Conservation (phyloP, 306 rosid genomes). For the Cercis canadensis region DNA sequence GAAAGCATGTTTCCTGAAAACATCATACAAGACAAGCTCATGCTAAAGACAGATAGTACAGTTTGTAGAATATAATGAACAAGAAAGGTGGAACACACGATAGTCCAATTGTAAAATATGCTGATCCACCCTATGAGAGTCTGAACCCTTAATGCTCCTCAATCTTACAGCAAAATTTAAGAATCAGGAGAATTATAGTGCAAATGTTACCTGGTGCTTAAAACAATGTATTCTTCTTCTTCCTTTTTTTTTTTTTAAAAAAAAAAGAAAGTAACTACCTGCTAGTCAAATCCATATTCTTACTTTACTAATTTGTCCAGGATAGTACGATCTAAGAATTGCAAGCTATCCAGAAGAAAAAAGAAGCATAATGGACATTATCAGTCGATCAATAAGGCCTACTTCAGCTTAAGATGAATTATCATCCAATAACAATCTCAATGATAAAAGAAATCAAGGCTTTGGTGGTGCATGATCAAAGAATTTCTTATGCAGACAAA, state of each 20-base stretch:
- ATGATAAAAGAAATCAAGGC: neutral
- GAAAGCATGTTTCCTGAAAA: neutral
- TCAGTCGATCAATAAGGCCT: neutral
- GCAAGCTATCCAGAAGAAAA: neutral
- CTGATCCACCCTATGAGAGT: too few relatives aligned
- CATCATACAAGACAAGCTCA: neutral
- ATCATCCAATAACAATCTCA: conserved; percentile 8
- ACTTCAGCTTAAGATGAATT: neutral
- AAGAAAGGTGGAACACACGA: neutral
- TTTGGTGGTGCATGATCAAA: neutral
- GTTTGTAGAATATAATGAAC: conserved; percentile 25
- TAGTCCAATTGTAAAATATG: too few relatives aligned
- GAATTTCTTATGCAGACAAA: neutral
- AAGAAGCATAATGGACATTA: neutral
- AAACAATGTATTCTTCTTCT: too few relatives aligned
- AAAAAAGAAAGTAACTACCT: too few relatives aligned
- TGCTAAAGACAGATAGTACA: neutral
- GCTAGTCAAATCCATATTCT: too few relatives aligned
- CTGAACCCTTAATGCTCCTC: too few relatives aligned
- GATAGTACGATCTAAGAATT: too few relatives aligned
- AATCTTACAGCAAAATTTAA: too few relatives aligned
- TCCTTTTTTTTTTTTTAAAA: too few relatives aligned
- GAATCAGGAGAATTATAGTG: too few relatives aligned
- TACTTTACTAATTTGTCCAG: too few relatives aligned
- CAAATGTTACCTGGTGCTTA: too few relatives aligned